Base-by-base conservation (phyloP, 2,329 filamentous ascomycete species). In the Penicillium sp. region DNA sequence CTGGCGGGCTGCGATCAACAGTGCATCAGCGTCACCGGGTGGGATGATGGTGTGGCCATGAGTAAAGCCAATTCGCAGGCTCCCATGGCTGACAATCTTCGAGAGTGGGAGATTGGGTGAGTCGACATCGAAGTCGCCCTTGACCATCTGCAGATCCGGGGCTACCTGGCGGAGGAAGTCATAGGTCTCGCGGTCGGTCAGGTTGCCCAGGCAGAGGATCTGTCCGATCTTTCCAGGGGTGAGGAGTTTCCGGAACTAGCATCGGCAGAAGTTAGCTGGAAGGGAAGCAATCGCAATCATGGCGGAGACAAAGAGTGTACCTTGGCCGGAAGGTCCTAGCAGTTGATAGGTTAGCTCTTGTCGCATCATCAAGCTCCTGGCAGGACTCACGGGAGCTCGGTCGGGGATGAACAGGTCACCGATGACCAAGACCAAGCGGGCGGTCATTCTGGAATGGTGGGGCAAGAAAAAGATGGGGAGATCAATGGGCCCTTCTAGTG, bases 361-460 rank as follows among this genome's bases (percentile, higher is more conserved):
- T 44, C 50, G 12, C 24, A 25, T 24, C 24, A 40, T 13, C 23
- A 5, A 51, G 51, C 56, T 55, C 47, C 52, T 52, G 42, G 38
- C 49, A 43, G 45, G 46, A 69, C 74, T 61, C 69, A 81, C 90
- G 57, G 93, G 84, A 62, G 89, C 90, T 69, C 90, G 81, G 73
- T 95, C 90, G 63, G 90, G 90, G 73, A 95, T 95, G 76, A 95
- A 90, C 47, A 95, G 82, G 76, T 95, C 90, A 70, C 89, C 89
- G 62, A 95, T 89, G 67, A 93, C 89, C 68, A 95, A 82, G 67
- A 95, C 90, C 60, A 95, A 80, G 74, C 92, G 89, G 57, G 89
- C 89, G 77, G 92, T 89, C 78, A 83, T 86, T 46, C 48, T 67
- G 63, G 49, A 59, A 47, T 50, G 50, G 50, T 53, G 41, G 50